phyloP scores from a whole-genome alignment of 257 asterid genomes.

The Verbascum thapsus region DNA sequence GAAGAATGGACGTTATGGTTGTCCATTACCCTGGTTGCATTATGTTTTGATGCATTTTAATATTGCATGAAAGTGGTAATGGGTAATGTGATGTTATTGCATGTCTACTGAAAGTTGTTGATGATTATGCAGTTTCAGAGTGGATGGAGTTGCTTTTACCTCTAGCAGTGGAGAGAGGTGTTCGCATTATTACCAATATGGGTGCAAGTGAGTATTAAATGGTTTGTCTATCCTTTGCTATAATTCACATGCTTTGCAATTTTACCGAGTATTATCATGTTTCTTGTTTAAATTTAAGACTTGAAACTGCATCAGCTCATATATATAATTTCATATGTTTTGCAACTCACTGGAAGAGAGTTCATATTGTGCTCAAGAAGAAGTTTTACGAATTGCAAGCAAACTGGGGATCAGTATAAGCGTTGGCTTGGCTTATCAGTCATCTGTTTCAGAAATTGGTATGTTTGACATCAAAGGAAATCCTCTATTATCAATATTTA shows the following conservation, averaged over 20 bases:
- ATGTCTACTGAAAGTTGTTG: constrained; percentile 31
- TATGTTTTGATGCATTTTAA: constrained; percentile 12
- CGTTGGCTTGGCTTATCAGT: constrained; percentile 83
- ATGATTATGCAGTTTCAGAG: constrained; percentile 71
- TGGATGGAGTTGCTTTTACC: constrained; percentile 96
- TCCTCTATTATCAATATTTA: constrained; percentile 21
- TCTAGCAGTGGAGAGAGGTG: constrained; percentile 76
- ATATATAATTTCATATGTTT: constrained; percentile 21
- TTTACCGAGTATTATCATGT: background rate
- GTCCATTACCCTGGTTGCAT: constrained; percentile 13
- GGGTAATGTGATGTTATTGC: background rate
- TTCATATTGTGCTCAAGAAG: constrained; percentile 82
- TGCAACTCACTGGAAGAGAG: constrained; percentile 50
- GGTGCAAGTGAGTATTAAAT: constrained; percentile 78
- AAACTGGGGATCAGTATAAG: constrained; percentile 59
- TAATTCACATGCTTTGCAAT: background rate
- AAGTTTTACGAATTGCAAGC: constrained; percentile 67
- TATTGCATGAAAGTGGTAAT: constrained; percentile 13
- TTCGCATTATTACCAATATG: constrained; percentile 91
- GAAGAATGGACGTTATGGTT: constrained; percentile 1
- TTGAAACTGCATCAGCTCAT: constrained; percentile 23
- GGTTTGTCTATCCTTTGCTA: constrained; percentile 20
- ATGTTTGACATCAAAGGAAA: constrained; percentile 25
- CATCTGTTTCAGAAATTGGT: constrained; percentile 67
- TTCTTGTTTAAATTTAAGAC: background rate